Percentiles rank a stretch among this genome's conserved stretches.
Conservation (phyloP, 108 stramenopile species). For the Fistulifera pelliculosa region DNA sequence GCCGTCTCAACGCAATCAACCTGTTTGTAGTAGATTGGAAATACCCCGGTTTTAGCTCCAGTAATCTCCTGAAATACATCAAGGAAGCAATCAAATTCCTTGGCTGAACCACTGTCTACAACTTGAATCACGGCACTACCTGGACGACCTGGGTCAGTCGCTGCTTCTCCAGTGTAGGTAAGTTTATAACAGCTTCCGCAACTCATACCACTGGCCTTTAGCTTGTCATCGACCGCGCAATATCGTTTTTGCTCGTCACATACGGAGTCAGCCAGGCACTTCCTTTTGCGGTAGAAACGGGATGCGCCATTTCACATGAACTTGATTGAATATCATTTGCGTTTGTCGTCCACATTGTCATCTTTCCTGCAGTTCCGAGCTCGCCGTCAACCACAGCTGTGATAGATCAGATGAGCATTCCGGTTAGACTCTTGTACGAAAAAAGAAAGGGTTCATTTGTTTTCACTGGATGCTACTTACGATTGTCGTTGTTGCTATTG, state of each 20-base stretch:
- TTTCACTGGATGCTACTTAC: too few species aligned
- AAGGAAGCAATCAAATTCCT: conserved; percentile 5
- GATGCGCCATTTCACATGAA: not conserved
- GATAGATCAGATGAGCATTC: too few species aligned
- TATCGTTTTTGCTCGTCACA: not conserved
- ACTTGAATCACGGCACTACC: conserved; percentile 3
- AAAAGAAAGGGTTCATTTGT: too few species aligned
- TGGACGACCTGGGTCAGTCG: not conserved
- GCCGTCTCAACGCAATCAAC: not conserved
- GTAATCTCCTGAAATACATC: not conserved
- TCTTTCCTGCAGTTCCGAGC: not conserved
- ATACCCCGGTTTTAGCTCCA: conserved; percentile 3
- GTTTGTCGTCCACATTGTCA: conserved; percentile 9
- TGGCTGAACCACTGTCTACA: not conserved
- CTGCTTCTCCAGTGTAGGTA: not conserved
- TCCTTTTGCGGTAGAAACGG: not conserved
- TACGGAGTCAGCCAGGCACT: not conserved
- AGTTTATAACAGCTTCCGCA: conserved; percentile 3
- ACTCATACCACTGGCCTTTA: not conserved
- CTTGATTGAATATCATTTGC: not conserved
- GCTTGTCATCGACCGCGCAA: not conserved
- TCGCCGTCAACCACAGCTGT: too few species aligned
- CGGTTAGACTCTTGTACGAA: too few species aligned
- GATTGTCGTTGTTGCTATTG: too few species aligned
- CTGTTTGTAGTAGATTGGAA: conserved; percentile 4